Conservation (phyloP, 228 moss, liverwort and hornwort species). For the Sphagnum magellanicum region DNA sequence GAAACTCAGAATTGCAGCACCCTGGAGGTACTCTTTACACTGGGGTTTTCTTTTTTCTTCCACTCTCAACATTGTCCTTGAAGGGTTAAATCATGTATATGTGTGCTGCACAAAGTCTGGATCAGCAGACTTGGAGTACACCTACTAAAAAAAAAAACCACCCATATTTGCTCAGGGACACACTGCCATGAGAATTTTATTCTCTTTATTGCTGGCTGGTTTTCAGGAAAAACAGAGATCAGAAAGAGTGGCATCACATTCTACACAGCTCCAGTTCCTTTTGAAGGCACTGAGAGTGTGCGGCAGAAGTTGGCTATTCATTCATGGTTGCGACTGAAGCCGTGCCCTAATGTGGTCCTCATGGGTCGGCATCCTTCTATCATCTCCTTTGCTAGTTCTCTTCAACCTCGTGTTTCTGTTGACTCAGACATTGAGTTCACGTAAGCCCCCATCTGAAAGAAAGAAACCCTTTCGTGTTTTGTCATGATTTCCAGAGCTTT, state of each 20-base stretch:
- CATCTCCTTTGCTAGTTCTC: conserved; percentile 42
- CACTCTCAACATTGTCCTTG: no score
- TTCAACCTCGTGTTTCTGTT: conserved; percentile 55
- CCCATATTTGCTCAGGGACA: neutral
- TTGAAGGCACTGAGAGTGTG: conserved; percentile 59
- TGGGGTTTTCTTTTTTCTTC: no score
- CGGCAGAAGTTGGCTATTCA: conserved; percentile 62
- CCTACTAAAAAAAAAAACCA: neutral
- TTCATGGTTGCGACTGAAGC: conserved; percentile 74
- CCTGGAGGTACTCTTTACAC: no score
- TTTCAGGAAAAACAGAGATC: conserved; percentile 7
- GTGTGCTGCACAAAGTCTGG: no score
- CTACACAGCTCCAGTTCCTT: conserved; percentile 84
- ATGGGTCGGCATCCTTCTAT: conserved; percentile 66
- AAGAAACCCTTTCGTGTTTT: no score
- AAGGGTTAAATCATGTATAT: no score
- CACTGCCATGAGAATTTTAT: neutral
- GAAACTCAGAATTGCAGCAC: conserved; percentile 10
- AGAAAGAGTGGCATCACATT: conserved; percentile 36
- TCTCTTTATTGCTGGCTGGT: neutral
- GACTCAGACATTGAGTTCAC: conserved; percentile 69
- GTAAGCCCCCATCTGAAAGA: conserved; percentile 18
- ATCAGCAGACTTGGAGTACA: neutral
- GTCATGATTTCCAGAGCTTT: no score
- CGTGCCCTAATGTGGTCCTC: conserved; percentile 61